These are phyloP conservation scores for Fusarium sp. DNA, from an alignment of 2,329 filamentous ascomycete genomes.

Conservation along the genomic window DNA sequence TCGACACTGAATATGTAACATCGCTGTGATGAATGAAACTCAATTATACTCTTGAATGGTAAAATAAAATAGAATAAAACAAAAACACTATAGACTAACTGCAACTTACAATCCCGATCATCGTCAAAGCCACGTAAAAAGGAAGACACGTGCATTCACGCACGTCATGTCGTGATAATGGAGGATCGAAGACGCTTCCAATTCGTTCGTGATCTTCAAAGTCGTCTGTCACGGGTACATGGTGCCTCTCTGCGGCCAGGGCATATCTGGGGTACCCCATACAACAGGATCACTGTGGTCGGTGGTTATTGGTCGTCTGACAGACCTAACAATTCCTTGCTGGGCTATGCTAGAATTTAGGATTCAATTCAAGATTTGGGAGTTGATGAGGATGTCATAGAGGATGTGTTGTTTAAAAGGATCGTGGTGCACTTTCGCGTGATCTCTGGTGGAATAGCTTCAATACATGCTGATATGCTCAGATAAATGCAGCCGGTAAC, in stretches of 20 bases:
- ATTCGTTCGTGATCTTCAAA: conserved; percentile 1
- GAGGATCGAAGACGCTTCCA: not conserved
- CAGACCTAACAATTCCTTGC: no score
- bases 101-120: not conserved
- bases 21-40: not conserved
- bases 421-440: not conserved
- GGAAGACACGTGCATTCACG: not conserved
- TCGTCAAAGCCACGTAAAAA: not conserved
- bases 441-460: not conserved
- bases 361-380: conserved; percentile 19
- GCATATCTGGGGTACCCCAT: conserved; percentile 7
- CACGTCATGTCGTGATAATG: conserved; percentile 11
- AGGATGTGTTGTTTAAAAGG: not conserved
- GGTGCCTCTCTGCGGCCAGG: rapidly evolving
- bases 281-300: not conserved
- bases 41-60: not conserved
- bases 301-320: no score
- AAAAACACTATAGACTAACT: no score
- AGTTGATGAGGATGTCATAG: not conserved
- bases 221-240: conserved; percentile 2
- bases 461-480: not conserved
- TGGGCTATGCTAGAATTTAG: conserved; percentile 11
- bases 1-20: not conserved
- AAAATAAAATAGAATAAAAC: not conserved
- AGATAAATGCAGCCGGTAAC: not conserved